A percentile compares a stretch with the other conserved stretches of the same genome.
phyloP scores from a whole-genome alignment of 148 eudicot species.

The Limonium bicolor region DNA sequence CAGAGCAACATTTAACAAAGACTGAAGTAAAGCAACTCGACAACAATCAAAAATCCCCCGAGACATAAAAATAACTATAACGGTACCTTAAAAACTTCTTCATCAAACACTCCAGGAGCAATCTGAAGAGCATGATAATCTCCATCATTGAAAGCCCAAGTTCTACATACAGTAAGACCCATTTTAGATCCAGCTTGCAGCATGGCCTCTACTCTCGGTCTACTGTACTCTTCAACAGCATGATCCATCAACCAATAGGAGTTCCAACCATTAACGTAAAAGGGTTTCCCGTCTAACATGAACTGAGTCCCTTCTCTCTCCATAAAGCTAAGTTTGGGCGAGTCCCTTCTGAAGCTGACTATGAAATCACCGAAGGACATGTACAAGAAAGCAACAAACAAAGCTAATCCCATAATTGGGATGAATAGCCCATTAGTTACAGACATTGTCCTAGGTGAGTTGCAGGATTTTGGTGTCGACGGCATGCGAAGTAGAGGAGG shows the following conservation, averaged over 20 bases:
- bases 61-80: not conserved
- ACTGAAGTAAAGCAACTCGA: not conserved
- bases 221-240: slow-evolving; percentile 38
- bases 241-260: slow-evolving; percentile 98
- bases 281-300: slow-evolving; percentile 52
- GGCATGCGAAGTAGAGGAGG: not conserved
- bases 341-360: slow-evolving; percentile 11
- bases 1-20: not conserved
- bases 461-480: slow-evolving; percentile 5
- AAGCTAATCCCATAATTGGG: slow-evolving; percentile 53
- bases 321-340: slow-evolving; percentile 47
- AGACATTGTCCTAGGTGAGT: slow-evolving; percentile 16
- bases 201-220: slow-evolving; percentile 41
- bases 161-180: slow-evolving; percentile 91
- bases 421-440: slow-evolving; percentile 43
- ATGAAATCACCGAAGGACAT: slow-evolving; percentile 59
- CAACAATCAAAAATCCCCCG: not conserved
- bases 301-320: slow-evolving; percentile 76
- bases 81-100: slow-evolving; percentile 56
- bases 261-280: slow-evolving; percentile 95
- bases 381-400: slow-evolving; percentile 41
- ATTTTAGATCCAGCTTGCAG: slow-evolving; percentile 64
- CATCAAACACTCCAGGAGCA: slow-evolving; percentile 80
- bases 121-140: slow-evolving; percentile 83
- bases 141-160: slow-evolving; percentile 97